These are phyloP conservation scores for Lyophyllum decastes DNA, from an alignment of 768 basidiomycete genomes.

Conservation along the genomic window DNA sequence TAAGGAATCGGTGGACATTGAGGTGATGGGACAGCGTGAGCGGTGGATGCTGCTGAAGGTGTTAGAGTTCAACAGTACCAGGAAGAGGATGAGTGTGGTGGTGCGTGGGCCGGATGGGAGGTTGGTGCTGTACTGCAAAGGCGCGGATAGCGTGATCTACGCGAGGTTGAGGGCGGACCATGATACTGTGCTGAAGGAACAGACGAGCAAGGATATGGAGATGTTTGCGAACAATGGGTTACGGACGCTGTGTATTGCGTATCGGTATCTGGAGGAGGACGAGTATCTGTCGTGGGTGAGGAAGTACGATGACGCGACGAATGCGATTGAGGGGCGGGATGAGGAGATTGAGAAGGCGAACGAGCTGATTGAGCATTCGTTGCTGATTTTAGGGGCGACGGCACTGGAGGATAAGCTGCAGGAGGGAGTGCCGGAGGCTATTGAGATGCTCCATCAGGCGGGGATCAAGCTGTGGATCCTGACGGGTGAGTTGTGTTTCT, in stretches of 20 bases:
- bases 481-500: constrained; percentile 57
- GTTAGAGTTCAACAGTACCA: constrained; percentile 91
- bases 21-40: constrained; percentile 89
- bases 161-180: constrained; percentile 78
- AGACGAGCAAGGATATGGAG: constrained; percentile 88
- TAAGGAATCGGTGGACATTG: constrained; percentile 80
- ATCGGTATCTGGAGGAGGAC: constrained; percentile 74
- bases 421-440: constrained; percentile 95
- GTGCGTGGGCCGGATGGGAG: constrained; percentile 83
- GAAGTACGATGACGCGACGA: constrained; percentile 81
- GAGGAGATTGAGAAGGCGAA: constrained; percentile 91
- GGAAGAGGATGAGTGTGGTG: constrained; percentile 95
- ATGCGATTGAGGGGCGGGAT: constrained; percentile 77
- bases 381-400: constrained; percentile 90
- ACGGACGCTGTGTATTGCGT: constrained; percentile 89
- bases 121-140: constrained; percentile 89
- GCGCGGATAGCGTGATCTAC: constrained; percentile 96
- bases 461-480: constrained; percentile 99
- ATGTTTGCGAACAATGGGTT: constrained; percentile 90
- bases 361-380: constrained; percentile 78
- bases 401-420: constrained; percentile 97
- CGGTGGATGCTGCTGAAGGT: constrained; percentile 76
- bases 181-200: constrained; percentile 70
- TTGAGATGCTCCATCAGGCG: constrained; percentile 86
- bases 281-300: constrained; percentile 84